These are phyloP conservation scores for Fusarium zealandicum DNA, from an alignment of 2,329 filamentous ascomycete species.

Conservation along the genomic window DNA sequence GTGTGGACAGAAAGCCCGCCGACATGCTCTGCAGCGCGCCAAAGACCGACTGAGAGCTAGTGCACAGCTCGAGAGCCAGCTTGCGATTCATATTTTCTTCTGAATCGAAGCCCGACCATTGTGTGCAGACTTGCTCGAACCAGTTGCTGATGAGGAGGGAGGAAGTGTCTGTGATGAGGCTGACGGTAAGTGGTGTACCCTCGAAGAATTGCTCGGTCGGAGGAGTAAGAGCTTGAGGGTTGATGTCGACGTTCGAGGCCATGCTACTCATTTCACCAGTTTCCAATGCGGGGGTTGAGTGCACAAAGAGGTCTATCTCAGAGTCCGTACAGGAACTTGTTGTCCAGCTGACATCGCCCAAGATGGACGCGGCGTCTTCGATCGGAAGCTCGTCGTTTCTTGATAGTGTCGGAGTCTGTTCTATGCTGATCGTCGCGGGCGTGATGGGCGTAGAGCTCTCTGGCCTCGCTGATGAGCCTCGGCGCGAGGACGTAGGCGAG, in stretches of 20 bases:
- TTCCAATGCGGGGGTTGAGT: slow-evolving; percentile 11
- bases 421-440: neutral
- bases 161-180: slow-evolving; percentile 42
- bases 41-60: slow-evolving; percentile 48
- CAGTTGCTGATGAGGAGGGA: slow-evolving; percentile 48
- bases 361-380: slow-evolving; percentile 13
- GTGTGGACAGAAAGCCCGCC: slow-evolving; percentile 46
- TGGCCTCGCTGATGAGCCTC: slow-evolving; percentile 14
- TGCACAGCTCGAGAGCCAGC: slow-evolving; percentile 48
- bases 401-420: neutral
- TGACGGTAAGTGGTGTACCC: slow-evolving; percentile 23
- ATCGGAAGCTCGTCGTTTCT: slow-evolving; percentile 7
- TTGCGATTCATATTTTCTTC: slow-evolving; percentile 49
- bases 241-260: slow-evolving; percentile 11
- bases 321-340: slow-evolving; percentile 25
- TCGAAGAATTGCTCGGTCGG: slow-evolving; percentile 24
- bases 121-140: slow-evolving; percentile 51
- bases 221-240: slow-evolving; percentile 8
- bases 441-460: neutral
- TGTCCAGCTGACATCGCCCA: slow-evolving; percentile 23
- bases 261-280: neutral
- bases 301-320: slow-evolving; percentile 21
- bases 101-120: slow-evolving; percentile 53
- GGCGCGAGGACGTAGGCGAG: slow-evolving; percentile 16
- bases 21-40: slow-evolving; percentile 53